A percentile compares a stretch with the other conserved stretches of the same genome.
phyloP scores from a whole-genome alignment of 2,329 filamentous ascomycete species.

The Trichoderma hamatum region DNA sequence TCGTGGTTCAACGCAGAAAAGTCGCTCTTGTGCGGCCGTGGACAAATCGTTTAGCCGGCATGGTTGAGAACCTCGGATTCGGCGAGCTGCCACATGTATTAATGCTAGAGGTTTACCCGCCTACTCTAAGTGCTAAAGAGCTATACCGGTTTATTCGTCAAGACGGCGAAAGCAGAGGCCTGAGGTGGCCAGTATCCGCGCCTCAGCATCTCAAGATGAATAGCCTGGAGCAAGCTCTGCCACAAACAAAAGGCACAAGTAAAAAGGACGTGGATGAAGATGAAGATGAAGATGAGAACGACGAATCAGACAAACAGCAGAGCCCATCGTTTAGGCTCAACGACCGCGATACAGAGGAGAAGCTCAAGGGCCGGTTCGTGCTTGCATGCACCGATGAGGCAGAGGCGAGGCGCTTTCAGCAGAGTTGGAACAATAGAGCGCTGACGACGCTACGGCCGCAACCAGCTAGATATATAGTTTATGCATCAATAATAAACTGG shows the following conservation, averaged over 20 bases:
- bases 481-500: conserved; percentile 41
- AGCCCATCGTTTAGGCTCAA: neutral
- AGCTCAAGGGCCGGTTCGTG: conserved; percentile 38
- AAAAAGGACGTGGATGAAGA: neutral
- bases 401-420: conserved; percentile 46
- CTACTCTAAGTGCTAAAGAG: conserved; percentile 37
- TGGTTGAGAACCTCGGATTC: conserved; percentile 32
- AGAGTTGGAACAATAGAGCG: conserved; percentile 46
- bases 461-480: conserved; percentile 32
- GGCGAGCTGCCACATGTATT: conserved; percentile 37
- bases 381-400: conserved; percentile 38
- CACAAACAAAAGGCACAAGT: neutral
- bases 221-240: neutral
- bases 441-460: conserved; percentile 31
- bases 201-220: conserved; percentile 29
- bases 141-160: conserved; percentile 45
- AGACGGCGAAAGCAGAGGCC: conserved; percentile 46
- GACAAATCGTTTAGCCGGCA: conserved; percentile 32
- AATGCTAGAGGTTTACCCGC: conserved; percentile 38
- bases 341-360: conserved; percentile 31
- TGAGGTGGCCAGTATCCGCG: conserved; percentile 33
- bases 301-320: neutral
- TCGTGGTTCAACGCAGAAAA: conserved; percentile 31
- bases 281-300: neutral
- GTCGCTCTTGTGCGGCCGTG: conserved; percentile 34